These are phyloP conservation scores for Tolypocladium ophioglossoides DNA, from an alignment of 2,329 filamentous ascomycete species.

Conservation along the genomic window DNA sequence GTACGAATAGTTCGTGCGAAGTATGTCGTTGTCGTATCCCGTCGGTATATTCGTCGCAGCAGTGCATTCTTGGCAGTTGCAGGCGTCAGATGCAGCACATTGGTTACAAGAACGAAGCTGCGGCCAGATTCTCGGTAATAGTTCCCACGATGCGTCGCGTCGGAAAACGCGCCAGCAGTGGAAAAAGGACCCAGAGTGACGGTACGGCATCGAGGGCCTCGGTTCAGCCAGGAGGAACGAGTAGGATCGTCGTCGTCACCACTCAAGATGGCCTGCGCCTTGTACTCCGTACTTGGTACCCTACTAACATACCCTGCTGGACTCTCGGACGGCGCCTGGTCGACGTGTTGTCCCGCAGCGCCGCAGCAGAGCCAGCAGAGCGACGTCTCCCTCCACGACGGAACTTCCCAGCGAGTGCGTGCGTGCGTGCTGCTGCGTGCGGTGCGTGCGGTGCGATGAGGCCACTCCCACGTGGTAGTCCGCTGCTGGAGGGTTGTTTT, in stretches of 20 bases:
- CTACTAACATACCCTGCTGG: background rate
- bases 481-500: background rate
- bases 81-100: background rate
- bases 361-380: too few relatives aligned
- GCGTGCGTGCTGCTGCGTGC: background rate
- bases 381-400: background rate
- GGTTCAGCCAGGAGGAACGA: background rate
- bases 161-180: background rate
- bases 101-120: background rate
- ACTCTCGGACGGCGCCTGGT: background rate
- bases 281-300: background rate
- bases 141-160: background rate
- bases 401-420: background rate
- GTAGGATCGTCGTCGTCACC: background rate
- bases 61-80: background rate
- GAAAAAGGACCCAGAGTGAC: background rate
- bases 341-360: background rate
- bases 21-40: background rate
- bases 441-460: background rate
- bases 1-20: background rate
- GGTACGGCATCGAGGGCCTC: background rate
- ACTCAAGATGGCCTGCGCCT: background rate
- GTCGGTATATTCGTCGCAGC: background rate
- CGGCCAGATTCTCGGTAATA: background rate
- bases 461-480: constrained; percentile 1